Base-by-base conservation (phyloP, 2,329 filamentous ascomycete genomes). In the Tolypocladium endophyticum region DNA sequence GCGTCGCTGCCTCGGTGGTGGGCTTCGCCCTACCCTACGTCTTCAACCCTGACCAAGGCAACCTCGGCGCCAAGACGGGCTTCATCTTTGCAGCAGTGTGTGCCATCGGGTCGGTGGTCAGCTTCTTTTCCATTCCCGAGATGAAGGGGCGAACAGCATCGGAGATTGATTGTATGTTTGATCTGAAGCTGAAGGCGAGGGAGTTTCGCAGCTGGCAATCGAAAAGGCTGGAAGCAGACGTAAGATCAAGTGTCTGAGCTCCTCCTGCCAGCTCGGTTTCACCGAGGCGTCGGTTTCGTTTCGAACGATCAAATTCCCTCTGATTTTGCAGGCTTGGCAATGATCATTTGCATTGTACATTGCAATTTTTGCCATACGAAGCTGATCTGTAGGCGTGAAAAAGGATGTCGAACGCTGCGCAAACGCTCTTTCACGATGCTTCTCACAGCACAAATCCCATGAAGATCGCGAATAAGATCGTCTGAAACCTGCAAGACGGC, bases 341-440 rank as follows among this genome's bases (percentile, higher is more conserved):
- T 36, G 35, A 36, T 36, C 35, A 9, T 36, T 9, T 12, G 35
- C 35, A 36, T 36, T 36, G 35, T 9, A 36, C 14, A 36, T 12
- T 14, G 35, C 35, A 36, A 35, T 35, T 35, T 35, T 2, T 35
- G 35, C 9, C 35, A 14, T 14, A 36, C 11, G 3, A 11, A 36
- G 11, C 12, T 14, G 11, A 14, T 79, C 1, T 12, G 12, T 43
- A 43, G 39, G 2, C 16, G 38, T 68, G 81, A 1, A 69, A 73
- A 0, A 69, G 81, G 11, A 68, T 81, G 0, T 72, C 73, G 1
- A 75, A 74, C 55, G 70, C 72, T 2, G 77, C 73, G 41, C 41
- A 4, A 43, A 23, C 7, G 41, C 9, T 23, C 2, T 8, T 3
- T 12, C 20, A 43, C 20, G 20, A 14, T 7, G 20, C 14, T 8